Evolutionary conservation across 2,329 filamentous ascomycete species (phyloP).

Genomic region (Calycina herbarum): DNA sequence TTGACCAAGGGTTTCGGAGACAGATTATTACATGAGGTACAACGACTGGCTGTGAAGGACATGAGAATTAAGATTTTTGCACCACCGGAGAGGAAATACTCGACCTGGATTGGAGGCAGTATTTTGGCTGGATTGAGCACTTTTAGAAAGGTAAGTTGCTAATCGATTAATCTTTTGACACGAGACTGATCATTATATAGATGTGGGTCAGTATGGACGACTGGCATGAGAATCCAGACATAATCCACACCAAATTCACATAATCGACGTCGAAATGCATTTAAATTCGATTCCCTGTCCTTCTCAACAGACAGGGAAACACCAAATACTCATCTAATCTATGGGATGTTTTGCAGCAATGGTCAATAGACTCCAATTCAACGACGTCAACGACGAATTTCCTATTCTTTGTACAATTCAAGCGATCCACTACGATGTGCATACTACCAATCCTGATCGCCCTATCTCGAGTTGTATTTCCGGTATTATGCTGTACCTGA

Average conservation of each 20-base stretch:
- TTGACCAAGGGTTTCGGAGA: slow-evolving; percentile 97
- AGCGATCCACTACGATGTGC: background rate
- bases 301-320: background rate
- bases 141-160: slow-evolving; percentile 81
- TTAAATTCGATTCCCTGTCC: slow-evolving; percentile 3
- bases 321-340: slow-evolving; percentile 1
- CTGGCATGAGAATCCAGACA: slow-evolving; percentile 99
- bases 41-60: slow-evolving; percentile 92
- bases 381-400: slow-evolving; percentile 6
- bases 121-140: slow-evolving; percentile 96
- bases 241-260: slow-evolving; percentile 97
- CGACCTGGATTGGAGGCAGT: slow-evolving; percentile 97
- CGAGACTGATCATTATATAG: slow-evolving; percentile 46
- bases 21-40: slow-evolving; percentile 85
- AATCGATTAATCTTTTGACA: background rate
- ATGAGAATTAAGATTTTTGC: slow-evolving; percentile 99
- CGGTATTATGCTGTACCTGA: background rate
- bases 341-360: background rate
- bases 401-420: background rate
- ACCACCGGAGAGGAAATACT: slow-evolving; percentile 96
- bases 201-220: slow-evolving; percentile 99
- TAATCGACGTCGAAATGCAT: slow-evolving; percentile 40
- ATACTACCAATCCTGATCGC: background rate
- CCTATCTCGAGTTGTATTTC: background rate
- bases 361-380: background rate